phyloP scores from a whole-genome alignment of 768 basidiomycete species.

The Suillus alpinus region DNA sequence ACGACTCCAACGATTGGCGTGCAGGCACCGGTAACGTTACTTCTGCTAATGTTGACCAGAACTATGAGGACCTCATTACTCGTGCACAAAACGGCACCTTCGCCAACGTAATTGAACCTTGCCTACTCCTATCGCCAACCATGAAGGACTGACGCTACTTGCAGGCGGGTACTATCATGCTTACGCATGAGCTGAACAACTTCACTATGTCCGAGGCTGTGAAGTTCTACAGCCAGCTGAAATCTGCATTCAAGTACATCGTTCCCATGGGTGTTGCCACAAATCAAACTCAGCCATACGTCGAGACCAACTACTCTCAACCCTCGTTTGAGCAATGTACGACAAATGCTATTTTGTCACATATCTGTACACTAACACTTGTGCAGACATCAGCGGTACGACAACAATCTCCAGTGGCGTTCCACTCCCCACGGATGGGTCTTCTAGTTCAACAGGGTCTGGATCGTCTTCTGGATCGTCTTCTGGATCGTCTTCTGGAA shows the following conservation, averaged over 20 bases:
- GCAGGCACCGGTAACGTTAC: conserved; percentile 46
- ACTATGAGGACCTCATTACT: conserved; percentile 54
- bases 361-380: not conserved
- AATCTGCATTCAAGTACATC: conserved; percentile 43
- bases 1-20: conserved; percentile 74
- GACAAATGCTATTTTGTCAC: conserved; percentile 9
- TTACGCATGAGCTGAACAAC: conserved; percentile 60
- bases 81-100: conserved; percentile 44
- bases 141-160: not conserved
- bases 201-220: conserved; percentile 61
- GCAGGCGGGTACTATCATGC: conserved; percentile 49
- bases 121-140: no score
- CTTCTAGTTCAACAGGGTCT: conserved; percentile 7
- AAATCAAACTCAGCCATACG: conserved; percentile 53
- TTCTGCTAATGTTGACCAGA: conserved; percentile 43
- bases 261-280: conserved; percentile 52
- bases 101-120: conserved; percentile 27
- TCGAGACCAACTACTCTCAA: conserved; percentile 41
- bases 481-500: not conserved
- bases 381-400: conserved; percentile 24
- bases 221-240: conserved; percentile 47
- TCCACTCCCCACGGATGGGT: conserved; percentile 3
- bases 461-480: not conserved
- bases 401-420: conserved; percentile 11
- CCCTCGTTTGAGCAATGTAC: conserved; percentile 49